These are phyloP conservation scores for Nemania abortiva DNA, from an alignment of 2,329 filamentous ascomycete genomes.

Conservation along the genomic window DNA sequence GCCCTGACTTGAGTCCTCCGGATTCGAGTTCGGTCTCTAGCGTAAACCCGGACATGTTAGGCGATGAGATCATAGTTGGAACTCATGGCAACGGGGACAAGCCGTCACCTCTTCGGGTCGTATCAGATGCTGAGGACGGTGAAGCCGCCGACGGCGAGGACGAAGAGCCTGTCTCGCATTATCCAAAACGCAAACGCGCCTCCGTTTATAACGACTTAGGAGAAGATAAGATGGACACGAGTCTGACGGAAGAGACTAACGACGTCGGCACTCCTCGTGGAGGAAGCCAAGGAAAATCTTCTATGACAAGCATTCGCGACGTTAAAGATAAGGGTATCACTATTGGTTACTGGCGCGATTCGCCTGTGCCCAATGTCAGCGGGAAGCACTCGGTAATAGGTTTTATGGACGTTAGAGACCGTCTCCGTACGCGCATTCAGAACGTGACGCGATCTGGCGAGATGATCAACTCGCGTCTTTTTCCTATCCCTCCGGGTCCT, in stretches of 20 bases:
- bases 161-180: slow-evolving; percentile 54
- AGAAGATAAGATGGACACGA: slow-evolving; percentile 61
- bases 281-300: slow-evolving; percentile 22
- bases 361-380: slow-evolving; percentile 60
- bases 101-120: slow-evolving; percentile 51
- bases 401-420: slow-evolving; percentile 71
- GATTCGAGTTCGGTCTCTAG: slow-evolving; percentile 58
- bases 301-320: slow-evolving; percentile 10
- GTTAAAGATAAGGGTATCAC: slow-evolving; percentile 63
- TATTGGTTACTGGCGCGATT: slow-evolving; percentile 72
- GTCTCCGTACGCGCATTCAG: slow-evolving; percentile 70
- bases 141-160: slow-evolving; percentile 59
- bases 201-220: slow-evolving; percentile 63
- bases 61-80: slow-evolving; percentile 67
- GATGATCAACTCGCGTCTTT: slow-evolving; percentile 59
- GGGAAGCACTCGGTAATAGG: slow-evolving; percentile 71
- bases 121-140: slow-evolving; percentile 58
- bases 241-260: slow-evolving; percentile 50
- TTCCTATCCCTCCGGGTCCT: slow-evolving; percentile 65
- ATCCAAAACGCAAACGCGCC: slow-evolving; percentile 68
- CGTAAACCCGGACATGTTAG: slow-evolving; percentile 56
- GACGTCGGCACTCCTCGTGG: slow-evolving; percentile 37
- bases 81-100: slow-evolving; percentile 57
- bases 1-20: slow-evolving; percentile 60
- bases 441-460: slow-evolving; percentile 62